phyloP scores from a whole-genome alignment of 2,329 filamentous ascomycete genomes.

The Cytospora schulzeri region DNA sequence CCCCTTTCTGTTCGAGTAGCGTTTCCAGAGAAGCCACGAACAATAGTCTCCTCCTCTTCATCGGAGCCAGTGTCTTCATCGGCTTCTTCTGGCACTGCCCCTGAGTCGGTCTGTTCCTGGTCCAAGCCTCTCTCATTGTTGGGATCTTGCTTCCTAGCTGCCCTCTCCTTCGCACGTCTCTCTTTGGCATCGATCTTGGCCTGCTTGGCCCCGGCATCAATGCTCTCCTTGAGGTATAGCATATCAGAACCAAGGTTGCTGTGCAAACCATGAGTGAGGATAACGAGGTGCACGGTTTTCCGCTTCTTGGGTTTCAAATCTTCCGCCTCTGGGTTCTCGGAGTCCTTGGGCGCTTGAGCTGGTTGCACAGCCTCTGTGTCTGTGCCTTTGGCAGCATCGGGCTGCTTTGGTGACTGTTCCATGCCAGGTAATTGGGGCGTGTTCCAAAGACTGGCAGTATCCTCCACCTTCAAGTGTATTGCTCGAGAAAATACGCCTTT shows the following conservation, averaged over 20 bases:
- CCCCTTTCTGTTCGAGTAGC: slow-evolving; percentile 89
- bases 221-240: slow-evolving; percentile 96
- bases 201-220: slow-evolving; percentile 79
- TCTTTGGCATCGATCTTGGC: slow-evolving; percentile 69
- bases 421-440: slow-evolving; percentile 78
- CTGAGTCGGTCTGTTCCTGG: slow-evolving; percentile 14
- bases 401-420: slow-evolving; percentile 39
- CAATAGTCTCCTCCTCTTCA: slow-evolving; percentile 77
- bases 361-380: slow-evolving; percentile 25
- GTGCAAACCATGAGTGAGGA: slow-evolving; percentile 92
- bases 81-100: slow-evolving; percentile 29
- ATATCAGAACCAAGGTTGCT: slow-evolving; percentile 96
- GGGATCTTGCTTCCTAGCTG: slow-evolving; percentile 31
- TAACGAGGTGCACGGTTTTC: slow-evolving; percentile 85
- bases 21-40: slow-evolving; percentile 87
- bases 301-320: slow-evolving; percentile 48
- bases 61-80: slow-evolving; percentile 42
- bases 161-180: slow-evolving; percentile 55
- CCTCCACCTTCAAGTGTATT: slow-evolving; percentile 76
- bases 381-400: slow-evolving; percentile 27
- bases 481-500: slow-evolving; percentile 85
- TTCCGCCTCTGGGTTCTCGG: slow-evolving; percentile 22
- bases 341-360: slow-evolving; percentile 25
- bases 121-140: not conserved
- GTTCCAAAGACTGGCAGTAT: slow-evolving; percentile 90